Percentiles rank a stretch among this genome's conserved stretches.
phyloP scores from a whole-genome alignment of 2,329 filamentous ascomycete species.

The Alternaria ethzedia region DNA sequence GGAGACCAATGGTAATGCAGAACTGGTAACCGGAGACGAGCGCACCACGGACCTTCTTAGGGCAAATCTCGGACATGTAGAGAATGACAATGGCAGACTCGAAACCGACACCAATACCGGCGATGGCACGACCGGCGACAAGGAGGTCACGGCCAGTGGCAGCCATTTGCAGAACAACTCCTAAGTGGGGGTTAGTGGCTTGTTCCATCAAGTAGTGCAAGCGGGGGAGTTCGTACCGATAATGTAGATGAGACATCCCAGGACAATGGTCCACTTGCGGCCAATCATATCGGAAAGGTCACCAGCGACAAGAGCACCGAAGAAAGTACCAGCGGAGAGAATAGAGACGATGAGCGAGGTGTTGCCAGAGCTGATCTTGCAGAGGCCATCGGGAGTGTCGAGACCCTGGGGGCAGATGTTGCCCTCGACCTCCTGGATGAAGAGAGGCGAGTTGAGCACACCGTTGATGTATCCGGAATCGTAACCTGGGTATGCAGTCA shows the following conservation, averaged over 20 bases:
- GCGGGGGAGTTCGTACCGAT: conserved; percentile 33
- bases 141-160: background rate
- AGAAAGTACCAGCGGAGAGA: conserved; percentile 78
- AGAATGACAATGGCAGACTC: conserved; percentile 53
- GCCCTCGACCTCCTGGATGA: conserved; percentile 43
- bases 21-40: conserved; percentile 81
- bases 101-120: conserved; percentile 25
- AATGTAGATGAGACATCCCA: conserved; percentile 44
- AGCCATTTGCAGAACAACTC: conserved; percentile 39
- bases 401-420: conserved; percentile 39
- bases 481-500: conserved; percentile 58
- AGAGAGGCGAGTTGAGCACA: conserved; percentile 57
- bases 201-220: conserved; percentile 9
- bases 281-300: conserved; percentile 71
- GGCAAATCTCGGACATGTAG: conserved; percentile 85
- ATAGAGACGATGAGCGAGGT: conserved; percentile 80
- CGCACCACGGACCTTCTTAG: conserved; percentile 76
- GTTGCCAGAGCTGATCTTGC: conserved; percentile 43
- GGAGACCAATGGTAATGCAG: conserved; percentile 79
- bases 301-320: conserved; percentile 75
- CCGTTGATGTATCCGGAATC: conserved; percentile 79
- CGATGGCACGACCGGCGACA: background rate
- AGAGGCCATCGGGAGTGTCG: background rate
- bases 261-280: conserved; percentile 66
- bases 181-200: conserved; percentile 47